These are phyloP conservation scores for Lindgomyces ingoldianus DNA, from an alignment of 495 filamentous ascomycete genomes.

Conservation along the genomic window DNA sequence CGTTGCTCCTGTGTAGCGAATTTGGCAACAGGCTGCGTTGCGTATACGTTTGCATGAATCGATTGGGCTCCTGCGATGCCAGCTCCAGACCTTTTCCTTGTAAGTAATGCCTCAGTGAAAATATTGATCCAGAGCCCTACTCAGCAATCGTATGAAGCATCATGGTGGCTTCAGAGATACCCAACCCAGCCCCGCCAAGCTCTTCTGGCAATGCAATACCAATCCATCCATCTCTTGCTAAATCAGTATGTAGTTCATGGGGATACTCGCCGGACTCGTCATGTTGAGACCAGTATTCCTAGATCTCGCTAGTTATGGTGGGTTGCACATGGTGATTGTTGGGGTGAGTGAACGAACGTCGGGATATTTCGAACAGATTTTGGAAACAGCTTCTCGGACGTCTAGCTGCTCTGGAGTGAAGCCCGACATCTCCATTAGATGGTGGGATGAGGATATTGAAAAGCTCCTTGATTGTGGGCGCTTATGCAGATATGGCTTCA, in stretches of 20 bases:
- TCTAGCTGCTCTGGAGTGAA: conserved; percentile 72
- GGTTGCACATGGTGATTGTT: no score
- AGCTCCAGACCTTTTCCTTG: conserved; percentile 57
- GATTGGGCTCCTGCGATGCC: conserved; percentile 77
- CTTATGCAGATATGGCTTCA: background rate
- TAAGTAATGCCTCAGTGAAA: background rate
- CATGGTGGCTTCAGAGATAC: conserved; percentile 80
- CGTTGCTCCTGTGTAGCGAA: conserved; percentile 57
- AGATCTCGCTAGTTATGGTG: background rate
- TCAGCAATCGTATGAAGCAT: conserved; percentile 83
- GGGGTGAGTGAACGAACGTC: conserved; percentile 31
- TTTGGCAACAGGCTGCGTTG: conserved; percentile 67
- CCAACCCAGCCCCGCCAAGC: conserved; percentile 71
- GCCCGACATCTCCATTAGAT: conserved; percentile 69
- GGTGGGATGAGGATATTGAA: conserved; percentile 42
- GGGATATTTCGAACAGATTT: conserved; percentile 62
- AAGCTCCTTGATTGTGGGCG: conserved; percentile 34
- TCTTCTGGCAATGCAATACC: conserved; percentile 75
- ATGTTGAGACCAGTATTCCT: conserved; percentile 70
- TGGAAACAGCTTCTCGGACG: conserved; percentile 67
- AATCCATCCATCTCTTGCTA: conserved; percentile 81
- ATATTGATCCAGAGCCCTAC: conserved; percentile 35
- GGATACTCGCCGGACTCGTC: conserved; percentile 71
- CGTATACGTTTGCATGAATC: conserved; percentile 77
- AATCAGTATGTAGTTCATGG: conserved; percentile 68